Percentiles rank a stretch among this genome's conserved stretches.
Evolutionary conservation across 2,329 filamentous ascomycete species (phyloP).

Genomic region (Ploettnerulaceae sp.): DNA sequence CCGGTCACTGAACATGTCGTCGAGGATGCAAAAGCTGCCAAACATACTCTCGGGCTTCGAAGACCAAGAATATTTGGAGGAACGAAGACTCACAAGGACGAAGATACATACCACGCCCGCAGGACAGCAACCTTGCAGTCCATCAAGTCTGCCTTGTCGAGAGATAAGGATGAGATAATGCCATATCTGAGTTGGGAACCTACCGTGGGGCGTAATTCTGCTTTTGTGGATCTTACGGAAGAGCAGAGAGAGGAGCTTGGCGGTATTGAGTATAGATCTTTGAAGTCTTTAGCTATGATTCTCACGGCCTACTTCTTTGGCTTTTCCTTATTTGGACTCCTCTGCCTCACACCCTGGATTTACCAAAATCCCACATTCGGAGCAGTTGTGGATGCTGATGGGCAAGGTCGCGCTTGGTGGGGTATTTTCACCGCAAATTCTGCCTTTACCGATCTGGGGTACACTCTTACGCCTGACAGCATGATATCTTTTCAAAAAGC

Average conservation of each 20-base stretch:
- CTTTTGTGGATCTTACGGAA: constrained; percentile 81
- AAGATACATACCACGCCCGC: constrained; percentile 14
- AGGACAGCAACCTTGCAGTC: constrained; percentile 48
- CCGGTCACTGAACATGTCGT: constrained; percentile 29
- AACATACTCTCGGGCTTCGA: constrained; percentile 34
- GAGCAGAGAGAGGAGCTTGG: constrained; percentile 93
- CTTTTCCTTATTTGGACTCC: constrained; percentile 72
- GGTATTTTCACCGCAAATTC: constrained; percentile 84
- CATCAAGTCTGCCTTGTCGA: constrained; percentile 43
- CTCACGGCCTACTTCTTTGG: constrained; percentile 76
- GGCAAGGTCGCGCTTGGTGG: constrained; percentile 77
- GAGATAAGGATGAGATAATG: constrained; percentile 53
- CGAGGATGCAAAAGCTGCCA: constrained; percentile 25
- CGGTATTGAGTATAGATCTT: constrained; percentile 89
- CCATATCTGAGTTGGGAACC: constrained; percentile 94
- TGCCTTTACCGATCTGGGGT: constrained; percentile 92
- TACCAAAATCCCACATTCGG: constrained; percentile 57
- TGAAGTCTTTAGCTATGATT: constrained; percentile 80
- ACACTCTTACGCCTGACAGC: constrained; percentile 85
- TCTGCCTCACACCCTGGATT: constrained; percentile 79
- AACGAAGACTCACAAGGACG: constrained; percentile 26
- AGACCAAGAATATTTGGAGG: constrained; percentile 39
- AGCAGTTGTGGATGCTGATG: constrained; percentile 54
- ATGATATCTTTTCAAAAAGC: constrained; percentile 85
- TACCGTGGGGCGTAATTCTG: constrained; percentile 87